phyloP scores from a whole-genome alignment of 257 asterid species.

The Salvia miltiorrhiza region DNA sequence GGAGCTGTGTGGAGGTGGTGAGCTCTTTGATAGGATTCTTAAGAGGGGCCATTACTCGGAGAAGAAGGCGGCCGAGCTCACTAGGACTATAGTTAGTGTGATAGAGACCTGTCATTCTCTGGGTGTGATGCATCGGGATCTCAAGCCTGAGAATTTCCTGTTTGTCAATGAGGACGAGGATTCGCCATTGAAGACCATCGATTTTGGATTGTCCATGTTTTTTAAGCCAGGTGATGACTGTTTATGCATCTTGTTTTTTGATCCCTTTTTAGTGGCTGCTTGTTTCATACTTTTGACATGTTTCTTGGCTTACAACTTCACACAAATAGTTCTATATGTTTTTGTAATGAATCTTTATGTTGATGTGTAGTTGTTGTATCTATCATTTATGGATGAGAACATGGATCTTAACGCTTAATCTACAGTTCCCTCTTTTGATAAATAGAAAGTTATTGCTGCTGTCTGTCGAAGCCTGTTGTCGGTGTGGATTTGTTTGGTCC shows the following conservation, averaged over 20 bases:
- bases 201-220: conserved; percentile 76
- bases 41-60: conserved; percentile 83
- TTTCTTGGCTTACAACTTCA: not conserved
- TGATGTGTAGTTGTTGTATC: not conserved
- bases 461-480: too few relatives aligned
- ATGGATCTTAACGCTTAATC: not conserved
- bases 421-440: not conserved
- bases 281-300: too few relatives aligned
- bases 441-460: too few relatives aligned
- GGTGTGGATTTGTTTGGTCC: too few relatives aligned
- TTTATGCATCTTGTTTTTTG: not conserved
- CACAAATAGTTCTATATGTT: not conserved
- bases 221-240: conserved; percentile 81
- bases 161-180: conserved; percentile 64
- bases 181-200: conserved; percentile 64
- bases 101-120: conserved; percentile 80
- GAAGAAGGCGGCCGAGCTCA: conserved; percentile 85
- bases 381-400: not conserved
- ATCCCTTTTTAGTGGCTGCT: too few relatives aligned
- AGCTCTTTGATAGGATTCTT: conserved; percentile 82
- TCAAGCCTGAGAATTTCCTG: conserved; percentile 86
- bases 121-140: conserved; percentile 89
- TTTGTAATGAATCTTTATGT: not conserved
- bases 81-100: conserved; percentile 75
- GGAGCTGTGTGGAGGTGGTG: conserved; percentile 89